Percentiles rank a stretch among this genome's conserved stretches.
Evolutionary conservation across 2,329 filamentous ascomycete species (phyloP).

Genomic region (Colletotrichum echinochloae): DNA sequence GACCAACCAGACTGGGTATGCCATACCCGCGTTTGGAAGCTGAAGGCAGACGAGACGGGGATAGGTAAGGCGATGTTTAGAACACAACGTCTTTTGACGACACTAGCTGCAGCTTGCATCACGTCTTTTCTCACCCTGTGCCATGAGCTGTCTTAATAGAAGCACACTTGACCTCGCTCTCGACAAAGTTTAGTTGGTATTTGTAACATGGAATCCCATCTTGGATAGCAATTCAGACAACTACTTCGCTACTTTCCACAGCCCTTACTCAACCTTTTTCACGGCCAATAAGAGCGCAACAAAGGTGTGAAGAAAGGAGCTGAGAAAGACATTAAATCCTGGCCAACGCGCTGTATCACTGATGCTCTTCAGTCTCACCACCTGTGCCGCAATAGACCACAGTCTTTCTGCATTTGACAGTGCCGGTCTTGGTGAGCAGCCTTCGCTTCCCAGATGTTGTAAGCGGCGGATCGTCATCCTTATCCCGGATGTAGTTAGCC

Average conservation of each 20-base stretch:
- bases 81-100: no score
- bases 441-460: conserved; percentile 42
- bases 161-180: not conserved
- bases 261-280: not conserved
- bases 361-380: not conserved
- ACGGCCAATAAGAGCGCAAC: not conserved
- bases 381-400: conserved; percentile 41
- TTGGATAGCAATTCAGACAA: not conserved
- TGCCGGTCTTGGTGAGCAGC: conserved; percentile 46
- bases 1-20: not conserved
- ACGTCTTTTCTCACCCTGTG: not conserved
- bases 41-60: not conserved
- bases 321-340: not conserved
- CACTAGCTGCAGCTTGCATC: not conserved
- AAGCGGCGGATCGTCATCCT: conserved; percentile 50
- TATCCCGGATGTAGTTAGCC: conserved; percentile 53
- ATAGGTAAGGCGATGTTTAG: no score
- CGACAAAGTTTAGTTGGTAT: not conserved
- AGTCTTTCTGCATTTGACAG: conserved; percentile 36
- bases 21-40: not conserved
- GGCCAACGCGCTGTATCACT: conserved; percentile 2
- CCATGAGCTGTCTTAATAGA: not conserved
- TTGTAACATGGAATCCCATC: not conserved
- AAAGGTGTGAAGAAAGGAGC: not conserved
- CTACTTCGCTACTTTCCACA: no score